These are phyloP conservation scores for Odontarrhena argentea DNA, from an alignment of 345 rosid species.

Conservation along the genomic window DNA sequence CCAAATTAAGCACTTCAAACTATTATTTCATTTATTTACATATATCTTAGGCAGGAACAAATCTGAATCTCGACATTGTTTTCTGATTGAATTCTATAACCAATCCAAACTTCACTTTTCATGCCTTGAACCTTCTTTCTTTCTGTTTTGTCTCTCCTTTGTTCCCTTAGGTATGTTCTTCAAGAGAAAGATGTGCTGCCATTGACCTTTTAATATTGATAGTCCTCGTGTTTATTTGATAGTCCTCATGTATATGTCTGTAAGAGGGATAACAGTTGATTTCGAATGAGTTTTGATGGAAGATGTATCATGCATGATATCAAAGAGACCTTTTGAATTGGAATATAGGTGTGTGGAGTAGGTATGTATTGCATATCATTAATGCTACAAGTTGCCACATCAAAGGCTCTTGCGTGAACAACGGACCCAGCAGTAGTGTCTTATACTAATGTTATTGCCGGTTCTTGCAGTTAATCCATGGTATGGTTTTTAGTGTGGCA, in stretches of 20 bases:
- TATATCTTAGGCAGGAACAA: not conserved
- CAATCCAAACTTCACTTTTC: not conserved
- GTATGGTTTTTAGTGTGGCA: too few relatives aligned
- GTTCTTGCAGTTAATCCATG: too few relatives aligned
- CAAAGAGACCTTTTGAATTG: not conserved
- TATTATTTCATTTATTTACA: not conserved
- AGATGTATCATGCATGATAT: not conserved
- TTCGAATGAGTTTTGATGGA: not conserved
- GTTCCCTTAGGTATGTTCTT: not conserved
- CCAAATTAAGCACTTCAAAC: not conserved
- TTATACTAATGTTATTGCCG: too few relatives aligned
- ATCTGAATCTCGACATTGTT: not conserved
- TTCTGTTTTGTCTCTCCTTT: not conserved
- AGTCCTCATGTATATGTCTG: not conserved
- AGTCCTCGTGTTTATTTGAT: not conserved
- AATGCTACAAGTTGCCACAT: not conserved
- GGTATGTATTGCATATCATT: not conserved
- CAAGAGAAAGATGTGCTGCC: not conserved
- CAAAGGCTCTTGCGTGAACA: too few relatives aligned
- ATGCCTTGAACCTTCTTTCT: not conserved
- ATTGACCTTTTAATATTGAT: not conserved
- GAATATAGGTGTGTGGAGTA: constrained; percentile 2
- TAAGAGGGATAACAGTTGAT: not conserved
- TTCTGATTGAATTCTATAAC: not conserved
- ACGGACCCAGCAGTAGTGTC: too few relatives aligned